These are phyloP conservation scores for Gypsophila paniculata DNA, from an alignment of 179 eudicot genomes.

Conservation along the genomic window DNA sequence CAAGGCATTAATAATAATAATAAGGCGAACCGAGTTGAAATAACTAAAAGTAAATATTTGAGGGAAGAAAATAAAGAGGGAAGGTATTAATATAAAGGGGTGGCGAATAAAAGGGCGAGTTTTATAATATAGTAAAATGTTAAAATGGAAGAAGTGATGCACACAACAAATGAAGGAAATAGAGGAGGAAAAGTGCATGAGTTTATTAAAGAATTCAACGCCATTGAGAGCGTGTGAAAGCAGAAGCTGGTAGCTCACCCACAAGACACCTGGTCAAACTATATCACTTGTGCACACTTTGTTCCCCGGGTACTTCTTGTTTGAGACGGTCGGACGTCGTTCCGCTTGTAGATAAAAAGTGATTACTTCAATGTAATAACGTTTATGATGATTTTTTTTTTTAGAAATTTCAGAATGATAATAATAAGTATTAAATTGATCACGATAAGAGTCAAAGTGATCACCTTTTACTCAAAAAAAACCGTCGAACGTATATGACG, in stretches of 20 bases:
- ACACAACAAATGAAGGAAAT: conserved; percentile 13
- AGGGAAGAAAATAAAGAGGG: conserved; percentile 7
- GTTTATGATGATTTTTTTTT: too few species aligned
- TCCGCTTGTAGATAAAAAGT: too few species aligned
- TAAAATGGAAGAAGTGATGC: conserved; percentile 13
- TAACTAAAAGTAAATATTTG: background rate
- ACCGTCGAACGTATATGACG: too few species aligned
- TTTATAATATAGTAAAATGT: conserved; percentile 8
- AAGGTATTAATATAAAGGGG: conserved; percentile 16
- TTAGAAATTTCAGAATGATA: too few species aligned
- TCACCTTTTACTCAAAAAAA: too few species aligned
- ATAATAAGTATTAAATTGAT: too few species aligned
- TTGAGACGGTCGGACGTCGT: too few species aligned
- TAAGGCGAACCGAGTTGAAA: background rate
- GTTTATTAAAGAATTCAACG: conserved; percentile 88
- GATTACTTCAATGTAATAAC: too few species aligned
- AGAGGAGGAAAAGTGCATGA: conserved; percentile 69
- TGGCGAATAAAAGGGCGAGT: conserved; percentile 8
- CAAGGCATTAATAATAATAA: background rate
- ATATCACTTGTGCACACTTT: background rate
- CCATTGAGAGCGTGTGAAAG: conserved; percentile 74
- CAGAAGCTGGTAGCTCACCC: conserved; percentile 84
- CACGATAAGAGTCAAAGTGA: too few species aligned
- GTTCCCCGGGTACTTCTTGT: too few species aligned
- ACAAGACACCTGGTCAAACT: conserved; percentile 65